Evolutionary conservation across 257 asterid species (phyloP), one percentile per base, ranked within the genome.

Genomic region (Henckelia pumila): DNA sequence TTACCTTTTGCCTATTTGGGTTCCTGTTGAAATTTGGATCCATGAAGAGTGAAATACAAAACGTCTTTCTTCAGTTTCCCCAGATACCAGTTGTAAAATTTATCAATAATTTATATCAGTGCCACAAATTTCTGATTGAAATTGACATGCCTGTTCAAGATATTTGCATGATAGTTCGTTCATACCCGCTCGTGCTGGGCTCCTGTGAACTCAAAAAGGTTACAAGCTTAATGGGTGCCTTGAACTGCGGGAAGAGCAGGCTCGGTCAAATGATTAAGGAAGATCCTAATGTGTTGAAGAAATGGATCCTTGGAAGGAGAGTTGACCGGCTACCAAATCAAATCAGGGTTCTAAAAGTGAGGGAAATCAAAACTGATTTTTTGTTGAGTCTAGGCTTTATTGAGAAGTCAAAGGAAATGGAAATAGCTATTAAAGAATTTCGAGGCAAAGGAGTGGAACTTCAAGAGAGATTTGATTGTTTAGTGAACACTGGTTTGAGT

Each of bases 391-490:
- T 89, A 70, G 95, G 93, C 26, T 83, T 82, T 68, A 66, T 63
- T 40, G 87, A 89, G 83, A 71, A 85, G 56, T 83, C 96, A 0
- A 65, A 56, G n/a, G 88, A 85, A 59, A 77, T 85, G 86, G 80
- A 79, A 30, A 78, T 49, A 81, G 89, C 95, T 65, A 61, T 85
- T 47, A 89, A 76, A 70, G 44, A 3, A 11, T 70, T 79, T 68
- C 80, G 89, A 50, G 95, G 91, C 44, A 85, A 65, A 68, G 96
- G 88, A 67, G 60, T 35, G 71, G 88, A 87, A 49, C 91, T 87
- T 67, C 93, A 83, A 61, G 86, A 85, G 77, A 85, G 96, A 76
- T 87, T 82, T 53, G 86, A 87, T 70, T 82, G 84, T 72, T 74
- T 87, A 61, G 80, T 87, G 24, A 63, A 78, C 25, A 67, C 76